A percentile compares a stretch with the other conserved stretches of the same genome.
Evolutionary conservation across 257 asterid species (phyloP).

Genomic region (Petunia secreta): DNA sequence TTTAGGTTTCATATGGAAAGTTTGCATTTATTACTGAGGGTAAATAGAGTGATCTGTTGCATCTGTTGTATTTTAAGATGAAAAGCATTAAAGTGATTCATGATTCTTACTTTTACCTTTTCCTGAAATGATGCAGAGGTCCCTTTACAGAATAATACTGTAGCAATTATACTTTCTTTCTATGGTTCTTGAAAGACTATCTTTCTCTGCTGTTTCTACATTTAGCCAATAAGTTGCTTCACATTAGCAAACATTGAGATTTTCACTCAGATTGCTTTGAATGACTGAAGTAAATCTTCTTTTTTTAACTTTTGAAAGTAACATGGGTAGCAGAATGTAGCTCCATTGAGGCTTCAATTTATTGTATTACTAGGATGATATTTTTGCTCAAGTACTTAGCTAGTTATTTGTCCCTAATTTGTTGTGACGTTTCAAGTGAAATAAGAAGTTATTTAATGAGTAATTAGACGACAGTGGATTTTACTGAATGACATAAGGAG

Average conservation of each 20-base stretch:
- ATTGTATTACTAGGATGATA: background rate
- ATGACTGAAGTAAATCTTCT: background rate
- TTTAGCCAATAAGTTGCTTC: background rate
- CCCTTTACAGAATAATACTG: background rate
- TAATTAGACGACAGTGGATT: too few species aligned
- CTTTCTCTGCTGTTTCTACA: background rate
- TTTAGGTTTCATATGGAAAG: slow-evolving; percentile 2
- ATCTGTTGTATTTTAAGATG: background rate
- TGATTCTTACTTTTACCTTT: slow-evolving; percentile 6
- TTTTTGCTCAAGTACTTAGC: background rate
- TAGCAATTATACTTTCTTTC: background rate
- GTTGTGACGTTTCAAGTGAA: background rate
- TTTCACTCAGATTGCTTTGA: background rate
- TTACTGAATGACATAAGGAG: too few species aligned
- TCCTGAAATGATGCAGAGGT: background rate
- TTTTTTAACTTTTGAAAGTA: slow-evolving; percentile 1
- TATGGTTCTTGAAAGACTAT: slow-evolving; percentile 11
- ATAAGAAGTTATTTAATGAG: too few species aligned
- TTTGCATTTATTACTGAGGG: background rate
- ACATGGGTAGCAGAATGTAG: background rate
- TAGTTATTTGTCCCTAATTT: background rate
- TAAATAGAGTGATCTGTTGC: background rate
- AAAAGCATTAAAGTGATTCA: slow-evolving; percentile 5
- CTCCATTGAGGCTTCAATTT: background rate
- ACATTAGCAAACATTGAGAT: background rate